Conservation (phyloP, 1,284 basidiomycete species). For the Ustilago cynodontis region DNA sequence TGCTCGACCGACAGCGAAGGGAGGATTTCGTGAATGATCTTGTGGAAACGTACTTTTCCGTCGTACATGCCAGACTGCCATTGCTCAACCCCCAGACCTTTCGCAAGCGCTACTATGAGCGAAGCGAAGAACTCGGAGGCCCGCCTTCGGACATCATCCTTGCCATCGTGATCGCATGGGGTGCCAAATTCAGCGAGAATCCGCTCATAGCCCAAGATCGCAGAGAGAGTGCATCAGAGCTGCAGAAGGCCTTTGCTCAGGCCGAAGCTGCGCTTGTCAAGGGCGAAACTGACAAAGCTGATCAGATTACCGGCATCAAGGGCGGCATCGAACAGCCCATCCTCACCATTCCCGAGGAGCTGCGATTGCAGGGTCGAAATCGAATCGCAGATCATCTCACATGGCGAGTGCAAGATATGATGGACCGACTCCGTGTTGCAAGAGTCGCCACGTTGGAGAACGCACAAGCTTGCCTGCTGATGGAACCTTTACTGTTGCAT, state of each 20-base stretch:
- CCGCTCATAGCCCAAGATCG: conserved; percentile 83
- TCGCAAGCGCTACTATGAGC: conserved; percentile 46
- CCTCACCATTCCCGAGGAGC: conserved; percentile 44
- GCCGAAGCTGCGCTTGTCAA: conserved; percentile 44
- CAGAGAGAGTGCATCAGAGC: conserved; percentile 73
- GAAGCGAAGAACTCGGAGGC: conserved; percentile 42
- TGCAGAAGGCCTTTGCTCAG: conserved; percentile 38
- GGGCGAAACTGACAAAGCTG: conserved; percentile 44
- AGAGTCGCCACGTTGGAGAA: conserved; percentile 83
- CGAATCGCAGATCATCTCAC: conserved; percentile 82
- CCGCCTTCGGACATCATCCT: conserved; percentile 78
- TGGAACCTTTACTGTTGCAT: conserved; percentile 53
- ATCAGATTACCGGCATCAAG: conserved; percentile 48
- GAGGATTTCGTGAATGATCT: conserved; percentile 55
- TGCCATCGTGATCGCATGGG: conserved; percentile 90
- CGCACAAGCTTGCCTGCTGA: conserved; percentile 71
- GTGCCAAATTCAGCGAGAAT: conserved; percentile 90
- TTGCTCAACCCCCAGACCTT: conserved; percentile 55
- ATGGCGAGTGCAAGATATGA: conserved; percentile 70
- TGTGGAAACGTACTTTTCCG: conserved; percentile 58
- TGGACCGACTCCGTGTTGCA: conserved; percentile 85
- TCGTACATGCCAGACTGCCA: conserved; percentile 57
- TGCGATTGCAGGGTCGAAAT: conserved; percentile 75
- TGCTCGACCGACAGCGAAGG: conserved; percentile 48
- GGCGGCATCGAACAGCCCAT: conserved; percentile 54